phyloP scores from a whole-genome alignment of 2,329 filamentous ascomycete species.

The Sarocladium kiliense region DNA sequence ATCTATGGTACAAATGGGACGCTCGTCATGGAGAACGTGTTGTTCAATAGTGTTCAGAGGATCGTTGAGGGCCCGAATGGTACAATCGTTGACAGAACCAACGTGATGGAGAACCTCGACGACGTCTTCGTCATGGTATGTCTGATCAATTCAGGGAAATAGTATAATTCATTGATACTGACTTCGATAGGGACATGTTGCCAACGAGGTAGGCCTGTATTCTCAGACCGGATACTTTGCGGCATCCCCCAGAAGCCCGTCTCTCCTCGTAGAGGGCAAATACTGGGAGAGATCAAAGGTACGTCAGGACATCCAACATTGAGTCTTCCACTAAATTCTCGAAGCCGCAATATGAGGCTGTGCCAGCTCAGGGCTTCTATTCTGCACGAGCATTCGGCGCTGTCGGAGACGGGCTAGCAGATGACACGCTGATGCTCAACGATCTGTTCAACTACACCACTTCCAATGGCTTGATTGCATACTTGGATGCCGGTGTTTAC shows the following conservation, averaged over 20 bases:
- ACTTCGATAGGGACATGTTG: constrained; percentile 20
- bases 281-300: constrained; percentile 68
- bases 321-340: not conserved
- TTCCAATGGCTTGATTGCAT: constrained; percentile 51
- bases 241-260: constrained; percentile 14
- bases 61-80: constrained; percentile 17
- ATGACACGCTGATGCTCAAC: constrained; percentile 47
- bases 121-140: constrained; percentile 23
- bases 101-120: constrained; percentile 10
- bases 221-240: constrained; percentile 19
- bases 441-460: constrained; percentile 55
- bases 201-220: constrained; percentile 16
- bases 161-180: not conserved
- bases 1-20: constrained; percentile 33
- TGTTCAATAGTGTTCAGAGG: constrained; percentile 29
- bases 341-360: constrained; percentile 62
- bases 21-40: constrained; percentile 43
- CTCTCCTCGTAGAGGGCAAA: constrained; percentile 46
- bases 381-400: constrained; percentile 50
- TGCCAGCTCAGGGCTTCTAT: constrained; percentile 56
- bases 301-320: not conserved
- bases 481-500: constrained; percentile 58
- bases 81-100: constrained; percentile 14
- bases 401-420: constrained; percentile 62
- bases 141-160: too few species aligned